Evolutionary conservation across 2,329 filamentous ascomycete genomes (phyloP), one percentile per base, ranked within the genome.

Genomic region (Tolypocladium capitatum): DNA sequence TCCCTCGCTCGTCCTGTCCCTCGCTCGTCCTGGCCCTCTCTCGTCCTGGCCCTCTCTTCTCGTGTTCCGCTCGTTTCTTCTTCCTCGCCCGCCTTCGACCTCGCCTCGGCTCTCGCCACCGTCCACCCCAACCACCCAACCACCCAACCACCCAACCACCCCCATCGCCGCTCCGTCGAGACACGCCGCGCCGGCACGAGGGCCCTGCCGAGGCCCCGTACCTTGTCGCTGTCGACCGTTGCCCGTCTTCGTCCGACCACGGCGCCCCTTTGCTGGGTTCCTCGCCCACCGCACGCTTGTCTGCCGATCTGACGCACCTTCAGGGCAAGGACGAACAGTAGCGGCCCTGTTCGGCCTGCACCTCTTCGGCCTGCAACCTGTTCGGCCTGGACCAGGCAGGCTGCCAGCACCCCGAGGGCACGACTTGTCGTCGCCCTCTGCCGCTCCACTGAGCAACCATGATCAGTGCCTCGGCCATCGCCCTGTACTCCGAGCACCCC

Each of bases 401-500:
- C 36, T 24, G 47, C 41, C 45, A 45, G 43, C 24, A 28, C 49
- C 51, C 51, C 34, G 46, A 43, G 40, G 51, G 49, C 51, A 48
- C 48, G 45, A 48, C 28, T 47, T 45, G 34, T 49, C 50, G 41
- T 51, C 49, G 48, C 48, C 49, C 49, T 51, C 46, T 48, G 30
- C 35, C 43, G 45, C 48, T 52, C 44, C 46, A 50, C 48, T 45
- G 47, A 45, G 45, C 27, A 51, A 50, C 46, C 42, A 53, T 55
- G 50, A 48, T 52, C 21, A 45, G 48, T 43, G 44, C 42, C 49
- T 50, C 57, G 43, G 45, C 55, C 20, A 55, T 60, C 52, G 50
- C 53, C 49, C 52, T 57, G 47, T 56, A 58, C 41, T 54, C 55
- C 48, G 57, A 58, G 49, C 54, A 57, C n/a, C n/a, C n/a, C n/a